These are phyloP conservation scores for Penicillium sumatraense DNA, from an alignment of 2,329 filamentous ascomycete genomes.

Conservation along the genomic window DNA sequence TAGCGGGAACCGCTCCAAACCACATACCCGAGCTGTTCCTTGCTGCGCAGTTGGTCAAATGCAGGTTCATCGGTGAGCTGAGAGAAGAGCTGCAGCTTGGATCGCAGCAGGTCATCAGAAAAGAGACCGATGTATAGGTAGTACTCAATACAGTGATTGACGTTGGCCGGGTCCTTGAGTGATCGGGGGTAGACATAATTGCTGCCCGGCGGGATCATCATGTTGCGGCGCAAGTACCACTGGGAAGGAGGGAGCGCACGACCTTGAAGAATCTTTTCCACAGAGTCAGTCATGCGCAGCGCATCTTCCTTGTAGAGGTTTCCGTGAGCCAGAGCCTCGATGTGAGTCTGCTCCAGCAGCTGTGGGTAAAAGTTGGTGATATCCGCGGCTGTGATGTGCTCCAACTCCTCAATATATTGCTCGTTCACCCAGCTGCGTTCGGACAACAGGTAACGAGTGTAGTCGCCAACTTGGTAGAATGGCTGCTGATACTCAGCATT, in stretches of 20 bases:
- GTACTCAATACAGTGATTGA: constrained; percentile 85
- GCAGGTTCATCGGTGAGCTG: constrained; percentile 92
- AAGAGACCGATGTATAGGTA: constrained; percentile 72
- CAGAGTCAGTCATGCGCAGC: constrained; percentile 78
- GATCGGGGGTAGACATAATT: constrained; percentile 83
- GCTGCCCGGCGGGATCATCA: constrained; percentile 76
- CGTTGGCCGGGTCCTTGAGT: constrained; percentile 83
- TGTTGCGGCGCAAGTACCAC: constrained; percentile 76
- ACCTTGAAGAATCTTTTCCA: constrained; percentile 78
- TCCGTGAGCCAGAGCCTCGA: constrained; percentile 87
- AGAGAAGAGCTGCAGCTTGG: constrained; percentile 78
- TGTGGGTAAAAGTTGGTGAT: constrained; percentile 79
- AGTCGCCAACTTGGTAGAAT: constrained; percentile 85
- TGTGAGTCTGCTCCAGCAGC: constrained; percentile 79
- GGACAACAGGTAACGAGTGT: constrained; percentile 76
- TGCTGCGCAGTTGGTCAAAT: constrained; percentile 93
- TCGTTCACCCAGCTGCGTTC: constrained; percentile 80
- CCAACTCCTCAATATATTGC: constrained; percentile 77
- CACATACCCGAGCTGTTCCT: constrained; percentile 96
- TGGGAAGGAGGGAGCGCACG: constrained; percentile 74
- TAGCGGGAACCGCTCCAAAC: constrained; percentile 81
- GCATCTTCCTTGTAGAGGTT: constrained; percentile 96
- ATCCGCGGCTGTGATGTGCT: constrained; percentile 72
- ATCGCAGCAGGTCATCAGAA: constrained; percentile 70
- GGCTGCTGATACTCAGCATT: constrained; percentile 90